These are phyloP conservation scores for Miamiensis avidus DNA, from an alignment of 169 alveolate species.

Conservation along the genomic window DNA sequence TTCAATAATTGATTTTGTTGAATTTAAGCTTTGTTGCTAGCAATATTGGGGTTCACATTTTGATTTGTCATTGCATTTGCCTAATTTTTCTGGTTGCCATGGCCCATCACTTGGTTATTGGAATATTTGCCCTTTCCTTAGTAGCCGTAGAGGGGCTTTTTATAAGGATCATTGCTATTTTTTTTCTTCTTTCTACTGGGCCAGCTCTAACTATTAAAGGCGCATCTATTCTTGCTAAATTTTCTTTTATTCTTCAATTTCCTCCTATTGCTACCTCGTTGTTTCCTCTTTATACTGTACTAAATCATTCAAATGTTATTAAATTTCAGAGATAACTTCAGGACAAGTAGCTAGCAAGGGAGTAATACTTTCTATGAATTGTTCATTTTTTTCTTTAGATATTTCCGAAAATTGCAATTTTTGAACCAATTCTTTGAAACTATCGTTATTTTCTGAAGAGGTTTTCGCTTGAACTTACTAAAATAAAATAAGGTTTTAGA, in stretches of 20 bases:
- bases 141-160: background rate
- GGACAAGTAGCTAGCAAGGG: background rate
- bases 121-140: no score
- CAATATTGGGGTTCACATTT: no score
- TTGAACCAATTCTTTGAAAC: background rate
- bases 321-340: background rate
- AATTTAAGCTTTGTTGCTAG: no score
- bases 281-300: background rate
- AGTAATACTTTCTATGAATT: no score
- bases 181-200: background rate
- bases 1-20: no score
- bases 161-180: no score
- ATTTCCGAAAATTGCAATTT: background rate
- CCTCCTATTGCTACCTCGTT: background rate
- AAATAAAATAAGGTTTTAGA: no score
- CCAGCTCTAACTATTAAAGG: background rate
- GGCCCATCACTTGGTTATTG: no score
- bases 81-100: no score
- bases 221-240: background rate
- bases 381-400: background rate
- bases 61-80: no score
- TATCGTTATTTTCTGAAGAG: background rate
- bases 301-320: no score
- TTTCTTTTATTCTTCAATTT: background rate
- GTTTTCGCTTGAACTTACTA: background rate